These are phyloP conservation scores for Ophiocordyceps camponoti-rufipedis DNA, from an alignment of 2,329 filamentous ascomycete genomes.

Conservation along the genomic window DNA sequence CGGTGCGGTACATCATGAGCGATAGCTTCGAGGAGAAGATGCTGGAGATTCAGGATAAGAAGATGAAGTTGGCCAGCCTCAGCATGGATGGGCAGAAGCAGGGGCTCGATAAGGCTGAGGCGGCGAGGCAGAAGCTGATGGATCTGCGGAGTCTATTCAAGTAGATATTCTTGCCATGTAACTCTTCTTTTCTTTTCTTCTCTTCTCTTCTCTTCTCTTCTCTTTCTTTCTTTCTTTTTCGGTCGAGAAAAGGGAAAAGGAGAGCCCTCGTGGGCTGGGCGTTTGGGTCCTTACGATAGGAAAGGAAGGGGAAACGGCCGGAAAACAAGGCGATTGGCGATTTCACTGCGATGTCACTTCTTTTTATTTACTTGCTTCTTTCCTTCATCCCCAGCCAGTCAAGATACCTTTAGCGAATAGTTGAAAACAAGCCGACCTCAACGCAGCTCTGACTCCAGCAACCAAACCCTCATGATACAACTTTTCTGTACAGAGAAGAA, in stretches of 20 bases:
- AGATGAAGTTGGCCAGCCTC: constrained; percentile 75
- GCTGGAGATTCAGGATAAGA: constrained; percentile 75
- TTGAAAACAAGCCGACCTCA: too few relatives aligned
- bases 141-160: constrained; percentile 41
- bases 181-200: too few relatives aligned
- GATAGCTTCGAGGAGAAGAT: constrained; percentile 91
- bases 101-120: constrained; percentile 29
- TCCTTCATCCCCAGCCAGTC: too few relatives aligned
- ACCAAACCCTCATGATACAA: too few relatives aligned
- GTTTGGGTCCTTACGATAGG: background rate
- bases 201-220: too few relatives aligned
- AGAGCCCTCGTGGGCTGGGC: background rate
- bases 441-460: too few relatives aligned
- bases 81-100: constrained; percentile 53
- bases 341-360: too few relatives aligned
- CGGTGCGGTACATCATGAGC: constrained; percentile 76
- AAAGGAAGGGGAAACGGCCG: background rate
- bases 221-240: background rate
- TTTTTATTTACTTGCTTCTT: too few relatives aligned
- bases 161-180: constrained; percentile 10
- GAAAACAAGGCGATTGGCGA: background rate
- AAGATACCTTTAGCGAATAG: too few relatives aligned
- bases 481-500: background rate
- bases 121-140: constrained; percentile 42
- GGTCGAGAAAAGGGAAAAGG: constrained; percentile 2